These are phyloP conservation scores for Ogataea neopini DNA, from an alignment of 805 yeast genomes.

Conservation along the genomic window DNA sequence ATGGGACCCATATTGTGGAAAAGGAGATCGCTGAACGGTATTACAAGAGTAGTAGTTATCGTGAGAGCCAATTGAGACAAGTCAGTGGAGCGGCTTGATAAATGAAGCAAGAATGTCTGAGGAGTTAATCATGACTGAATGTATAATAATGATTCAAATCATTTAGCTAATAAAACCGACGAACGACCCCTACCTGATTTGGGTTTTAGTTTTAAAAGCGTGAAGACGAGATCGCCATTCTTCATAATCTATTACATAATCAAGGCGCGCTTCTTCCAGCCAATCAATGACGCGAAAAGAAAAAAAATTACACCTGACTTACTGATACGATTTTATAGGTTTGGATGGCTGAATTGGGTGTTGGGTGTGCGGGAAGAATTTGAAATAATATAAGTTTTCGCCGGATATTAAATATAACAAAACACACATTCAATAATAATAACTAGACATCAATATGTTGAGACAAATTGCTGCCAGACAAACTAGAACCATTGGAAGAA, in stretches of 20 bases:
- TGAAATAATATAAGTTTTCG: neutral
- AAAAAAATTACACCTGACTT: conserved; percentile 6
- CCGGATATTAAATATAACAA: neutral
- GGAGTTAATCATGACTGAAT: no score
- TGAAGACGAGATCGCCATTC: no score
- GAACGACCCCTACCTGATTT: no score
- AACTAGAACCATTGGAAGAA: conserved; percentile 39
- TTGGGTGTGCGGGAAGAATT: neutral
- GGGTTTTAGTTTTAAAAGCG: no score
- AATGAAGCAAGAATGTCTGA: neutral
- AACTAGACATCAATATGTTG: conserved; percentile 38
- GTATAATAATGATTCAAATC: no score
- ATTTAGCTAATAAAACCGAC: no score
- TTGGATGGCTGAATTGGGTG: neutral
- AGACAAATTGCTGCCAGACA: conserved; percentile 10
- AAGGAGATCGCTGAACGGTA: conserved; percentile 44
- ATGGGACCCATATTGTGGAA: conserved; percentile 59
- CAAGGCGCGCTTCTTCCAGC: neutral
- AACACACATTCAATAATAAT: neutral
- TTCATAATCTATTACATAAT: neutral
- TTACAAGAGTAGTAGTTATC: conserved; percentile 10
- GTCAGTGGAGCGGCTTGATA: neutral
- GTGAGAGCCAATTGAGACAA: conserved; percentile 3
- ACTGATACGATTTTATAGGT: conserved; percentile 8
- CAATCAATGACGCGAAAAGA: conserved; percentile 3